These are phyloP conservation scores for Yarrowia osloensis DNA, from an alignment of 805 yeast species.

Conservation along the genomic window DNA sequence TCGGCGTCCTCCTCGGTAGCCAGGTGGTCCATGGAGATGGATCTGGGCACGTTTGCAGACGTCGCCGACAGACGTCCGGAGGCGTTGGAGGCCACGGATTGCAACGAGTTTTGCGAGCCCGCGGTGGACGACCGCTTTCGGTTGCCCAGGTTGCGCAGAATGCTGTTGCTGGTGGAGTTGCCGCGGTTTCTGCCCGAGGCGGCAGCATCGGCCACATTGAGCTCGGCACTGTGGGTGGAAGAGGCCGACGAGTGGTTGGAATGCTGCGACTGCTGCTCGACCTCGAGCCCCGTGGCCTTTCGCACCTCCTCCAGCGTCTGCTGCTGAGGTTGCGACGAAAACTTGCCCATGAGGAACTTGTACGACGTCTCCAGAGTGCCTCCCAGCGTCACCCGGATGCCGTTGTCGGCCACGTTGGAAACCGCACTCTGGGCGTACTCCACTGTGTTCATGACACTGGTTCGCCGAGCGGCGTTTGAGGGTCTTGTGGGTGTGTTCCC, in stretches of 20 bases:
- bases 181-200: constrained; percentile 33
- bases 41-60: constrained; percentile 20
- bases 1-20: constrained; percentile 7
- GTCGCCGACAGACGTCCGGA: neutral
- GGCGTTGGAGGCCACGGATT: neutral
- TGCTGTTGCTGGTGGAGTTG: constrained; percentile 29
- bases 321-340: constrained; percentile 27
- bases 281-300: constrained; percentile 20
- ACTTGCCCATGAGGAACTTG: constrained; percentile 40
- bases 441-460: constrained; percentile 6
- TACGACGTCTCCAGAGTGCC: constrained; percentile 43
- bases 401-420: constrained; percentile 22
- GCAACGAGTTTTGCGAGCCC: constrained; percentile 7
- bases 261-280: constrained; percentile 32
- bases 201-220: constrained; percentile 7
- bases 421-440: constrained; percentile 15
- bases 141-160: constrained; percentile 6
- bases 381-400: constrained; percentile 38
- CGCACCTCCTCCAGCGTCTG: constrained; percentile 25
- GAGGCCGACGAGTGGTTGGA: constrained; percentile 35
- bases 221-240: constrained; percentile 37
- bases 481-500: constrained; percentile 3
- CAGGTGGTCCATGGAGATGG: constrained; percentile 28
- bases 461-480: neutral
- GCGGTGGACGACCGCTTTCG: constrained; percentile 8